Evolutionary conservation across 2,329 filamentous ascomycete species (phyloP).

Genomic region (Aspergillus oerlinghausenensis): DNA sequence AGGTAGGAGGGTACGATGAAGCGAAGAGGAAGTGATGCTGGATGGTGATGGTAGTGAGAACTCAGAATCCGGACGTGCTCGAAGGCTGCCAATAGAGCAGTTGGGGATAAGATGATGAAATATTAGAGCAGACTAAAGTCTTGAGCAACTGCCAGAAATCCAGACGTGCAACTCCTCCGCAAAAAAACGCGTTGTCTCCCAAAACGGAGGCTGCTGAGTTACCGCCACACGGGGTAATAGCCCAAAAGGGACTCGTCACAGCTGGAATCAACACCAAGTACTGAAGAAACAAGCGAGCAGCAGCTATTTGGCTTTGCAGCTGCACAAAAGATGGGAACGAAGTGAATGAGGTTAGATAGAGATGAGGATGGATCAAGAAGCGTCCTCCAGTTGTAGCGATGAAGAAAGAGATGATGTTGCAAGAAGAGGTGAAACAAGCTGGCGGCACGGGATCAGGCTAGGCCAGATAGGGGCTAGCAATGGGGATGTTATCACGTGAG

Average conservation of each 20-base stretch:
- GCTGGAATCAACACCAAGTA: background rate
- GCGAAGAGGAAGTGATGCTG: slow-evolving; percentile 19
- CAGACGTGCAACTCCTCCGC: background rate
- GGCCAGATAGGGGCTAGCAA: slow-evolving; percentile 10
- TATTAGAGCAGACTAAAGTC: slow-evolving; percentile 16
- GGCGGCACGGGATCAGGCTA: slow-evolving; percentile 21
- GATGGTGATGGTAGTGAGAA: slow-evolving; percentile 15
- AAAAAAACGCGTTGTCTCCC: slow-evolving; percentile 1
- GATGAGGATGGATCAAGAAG: slow-evolving; percentile 8
- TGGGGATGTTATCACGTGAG: slow-evolving; percentile 11
- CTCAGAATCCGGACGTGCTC: slow-evolving; percentile 19
- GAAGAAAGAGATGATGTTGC: slow-evolving; percentile 23
- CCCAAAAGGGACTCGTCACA: background rate
- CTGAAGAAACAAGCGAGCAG: background rate
- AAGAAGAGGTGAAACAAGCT: slow-evolving; percentile 14
- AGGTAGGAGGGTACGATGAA: slow-evolving; percentile 17
- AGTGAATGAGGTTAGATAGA: slow-evolving; percentile 5
- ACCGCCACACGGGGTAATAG: background rate
- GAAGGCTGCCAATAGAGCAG: slow-evolving; percentile 15
- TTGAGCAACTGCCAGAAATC: slow-evolving; percentile 12
- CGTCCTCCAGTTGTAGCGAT: slow-evolving; percentile 1
- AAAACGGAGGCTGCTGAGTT: background rate
- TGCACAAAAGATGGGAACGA: slow-evolving; percentile 3
- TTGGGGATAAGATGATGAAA: slow-evolving; percentile 15
- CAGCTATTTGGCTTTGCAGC: background rate